Evolutionary conservation across 768 basidiomycete species (phyloP).

Genomic region (Naematelia encephala): DNA sequence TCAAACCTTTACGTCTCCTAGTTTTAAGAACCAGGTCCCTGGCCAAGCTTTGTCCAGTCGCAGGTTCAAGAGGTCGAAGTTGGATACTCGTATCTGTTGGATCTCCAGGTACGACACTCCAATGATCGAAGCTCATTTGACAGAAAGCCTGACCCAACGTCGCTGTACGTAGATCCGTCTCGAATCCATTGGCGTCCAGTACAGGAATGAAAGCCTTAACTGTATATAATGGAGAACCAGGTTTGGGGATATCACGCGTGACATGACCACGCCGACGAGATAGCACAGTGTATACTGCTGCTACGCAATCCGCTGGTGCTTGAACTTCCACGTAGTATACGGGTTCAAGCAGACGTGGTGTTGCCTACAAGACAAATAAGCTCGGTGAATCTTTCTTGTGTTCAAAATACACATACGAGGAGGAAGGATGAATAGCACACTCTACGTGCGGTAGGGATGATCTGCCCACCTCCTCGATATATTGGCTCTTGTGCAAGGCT

Average conservation of each 20-base stretch:
- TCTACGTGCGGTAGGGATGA: slow-evolving; percentile 96
- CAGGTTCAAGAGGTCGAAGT: slow-evolving; percentile 91
- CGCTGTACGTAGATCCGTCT: slow-evolving; percentile 93
- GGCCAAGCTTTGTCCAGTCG: slow-evolving; percentile 90
- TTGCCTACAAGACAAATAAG: slow-evolving; percentile 61
- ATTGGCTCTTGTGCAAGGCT: slow-evolving; percentile 91
- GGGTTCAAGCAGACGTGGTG: slow-evolving; percentile 92
- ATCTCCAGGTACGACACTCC: slow-evolving; percentile 99
- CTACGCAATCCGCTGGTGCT: slow-evolving; percentile 96
- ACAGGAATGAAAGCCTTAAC: slow-evolving; percentile 98
- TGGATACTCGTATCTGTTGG: slow-evolving; percentile 97
- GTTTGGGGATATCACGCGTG: slow-evolving; percentile 95
- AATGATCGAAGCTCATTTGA: slow-evolving; percentile 94
- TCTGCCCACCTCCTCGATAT: slow-evolving; percentile 95
- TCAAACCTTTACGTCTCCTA: slow-evolving; percentile 89
- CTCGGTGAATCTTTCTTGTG: background rate
- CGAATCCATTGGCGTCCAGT: slow-evolving; percentile 97
- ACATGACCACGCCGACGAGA: slow-evolving; percentile 99
- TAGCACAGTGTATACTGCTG: slow-evolving; percentile 96
- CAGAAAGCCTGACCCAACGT: slow-evolving; percentile 99
- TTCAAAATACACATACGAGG: slow-evolving; percentile 63
- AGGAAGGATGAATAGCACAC: slow-evolving; percentile 99
- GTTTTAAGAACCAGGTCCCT: slow-evolving; percentile 95
- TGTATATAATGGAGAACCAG: slow-evolving; percentile 94
- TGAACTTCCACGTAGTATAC: slow-evolving; percentile 99